A percentile compares a stretch with the other conserved stretches of the same genome.
Conservation (phyloP, 345 rosid species). For the Salix purpurea region DNA sequence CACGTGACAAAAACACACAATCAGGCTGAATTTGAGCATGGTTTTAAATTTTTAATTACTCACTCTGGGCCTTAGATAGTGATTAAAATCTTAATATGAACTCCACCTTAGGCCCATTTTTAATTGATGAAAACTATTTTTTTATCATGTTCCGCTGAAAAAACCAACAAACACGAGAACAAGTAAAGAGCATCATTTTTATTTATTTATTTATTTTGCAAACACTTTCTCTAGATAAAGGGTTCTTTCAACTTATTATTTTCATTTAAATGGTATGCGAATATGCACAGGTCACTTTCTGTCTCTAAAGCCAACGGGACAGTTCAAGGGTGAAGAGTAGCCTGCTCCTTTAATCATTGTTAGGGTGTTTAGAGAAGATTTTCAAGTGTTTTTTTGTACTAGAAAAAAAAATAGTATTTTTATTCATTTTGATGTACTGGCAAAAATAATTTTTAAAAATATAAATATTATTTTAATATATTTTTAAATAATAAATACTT, state of each 20-base stretch:
- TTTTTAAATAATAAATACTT: too few relatives aligned
- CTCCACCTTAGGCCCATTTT: background rate
- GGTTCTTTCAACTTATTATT: background rate
- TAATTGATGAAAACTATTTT: background rate
- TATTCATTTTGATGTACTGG: too few relatives aligned
- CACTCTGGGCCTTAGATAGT: background rate
- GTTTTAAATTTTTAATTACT: background rate
- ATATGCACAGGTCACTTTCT: constrained; percentile 9
- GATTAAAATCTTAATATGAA: background rate
- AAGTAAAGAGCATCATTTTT: background rate
- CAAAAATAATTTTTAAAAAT: too few relatives aligned
- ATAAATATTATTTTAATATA: too few relatives aligned
- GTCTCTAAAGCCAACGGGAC: constrained; percentile 14
- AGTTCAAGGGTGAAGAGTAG: constrained; percentile 11
- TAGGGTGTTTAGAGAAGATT: too few relatives aligned
- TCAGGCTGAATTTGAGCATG: background rate
- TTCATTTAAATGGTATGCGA: background rate
- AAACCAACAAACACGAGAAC: background rate
- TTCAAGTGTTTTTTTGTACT: too few relatives aligned
- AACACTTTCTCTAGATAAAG: background rate
- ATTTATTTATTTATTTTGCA: too few relatives aligned
- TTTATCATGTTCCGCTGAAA: too few relatives aligned
- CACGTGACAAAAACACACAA: too few relatives aligned
- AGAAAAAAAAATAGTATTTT: too few relatives aligned
- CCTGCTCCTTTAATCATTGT: constrained; percentile 35